Evolutionary conservation across 2,329 filamentous ascomycete species (phyloP).

Genomic region (Hypoxylon sp.): DNA sequence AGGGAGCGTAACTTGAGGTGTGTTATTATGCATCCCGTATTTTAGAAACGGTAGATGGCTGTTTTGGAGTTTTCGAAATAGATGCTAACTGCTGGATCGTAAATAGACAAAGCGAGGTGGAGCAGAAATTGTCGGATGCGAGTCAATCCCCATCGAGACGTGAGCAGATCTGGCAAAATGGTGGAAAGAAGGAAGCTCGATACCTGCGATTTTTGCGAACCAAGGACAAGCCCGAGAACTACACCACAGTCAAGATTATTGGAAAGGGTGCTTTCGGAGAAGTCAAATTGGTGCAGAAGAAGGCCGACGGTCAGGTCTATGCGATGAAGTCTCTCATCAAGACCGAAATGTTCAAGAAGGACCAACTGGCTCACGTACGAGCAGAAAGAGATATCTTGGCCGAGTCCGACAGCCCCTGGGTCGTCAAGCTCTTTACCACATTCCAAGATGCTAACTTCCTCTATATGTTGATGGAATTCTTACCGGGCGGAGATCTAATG

Average conservation of each 20-base stretch:
- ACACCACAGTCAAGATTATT: conserved; percentile 96
- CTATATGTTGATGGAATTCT: conserved; percentile 99
- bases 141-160: conserved; percentile 78
- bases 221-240: conserved; percentile 92
- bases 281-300: conserved; percentile 96
- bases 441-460: conserved; percentile 97
- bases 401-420: conserved; percentile 99
- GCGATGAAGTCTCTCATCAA: conserved; percentile 98
- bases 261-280: conserved; percentile 99
- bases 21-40: conserved; percentile 47
- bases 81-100: conserved; percentile 32
- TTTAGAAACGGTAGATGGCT: too few species aligned
- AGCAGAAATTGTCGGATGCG: conserved; percentile 82
- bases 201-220: conserved; percentile 95
- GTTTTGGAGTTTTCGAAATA: too few species aligned
- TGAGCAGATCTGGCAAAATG: conserved; percentile 83
- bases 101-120: conserved; percentile 86
- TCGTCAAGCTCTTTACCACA: conserved; percentile 97
- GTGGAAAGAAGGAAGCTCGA: conserved; percentile 87
- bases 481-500: conserved; percentile 98
- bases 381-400: conserved; percentile 97
- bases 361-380: conserved; percentile 95
- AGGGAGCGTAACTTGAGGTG: conserved; percentile 95
- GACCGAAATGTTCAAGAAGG: conserved; percentile 99
- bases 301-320: conserved; percentile 95